Percentiles rank a stretch among this genome's conserved stretches.
Conservation (phyloP, 1,284 basidiomycete genomes). For the Boletus holoroseus region DNA sequence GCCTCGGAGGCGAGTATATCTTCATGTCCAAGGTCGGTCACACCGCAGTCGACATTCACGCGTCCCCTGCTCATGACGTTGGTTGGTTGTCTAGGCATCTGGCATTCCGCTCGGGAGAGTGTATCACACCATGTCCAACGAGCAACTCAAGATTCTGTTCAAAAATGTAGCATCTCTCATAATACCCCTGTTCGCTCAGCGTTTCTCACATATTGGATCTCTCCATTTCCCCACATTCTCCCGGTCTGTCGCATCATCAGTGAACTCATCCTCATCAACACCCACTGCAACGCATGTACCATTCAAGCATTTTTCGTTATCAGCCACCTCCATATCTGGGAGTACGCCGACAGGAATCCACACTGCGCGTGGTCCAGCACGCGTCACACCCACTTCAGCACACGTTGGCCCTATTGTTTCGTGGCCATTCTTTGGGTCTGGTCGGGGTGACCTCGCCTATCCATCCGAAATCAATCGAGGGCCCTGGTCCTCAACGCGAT, state of each 20-base stretch:
- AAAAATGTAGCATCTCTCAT: slow-evolving; percentile 60
- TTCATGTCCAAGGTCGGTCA: slow-evolving; percentile 71
- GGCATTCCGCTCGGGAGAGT: slow-evolving; percentile 64
- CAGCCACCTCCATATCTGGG: slow-evolving; percentile 10
- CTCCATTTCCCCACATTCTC: slow-evolving; percentile 57
- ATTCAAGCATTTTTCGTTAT: slow-evolving; percentile 21
- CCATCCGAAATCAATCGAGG: slow-evolving; percentile 68
- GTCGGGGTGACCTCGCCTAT: slow-evolving; percentile 64
- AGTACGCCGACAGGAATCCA: slow-evolving; percentile 1
- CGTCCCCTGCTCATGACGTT: slow-evolving; percentile 20
- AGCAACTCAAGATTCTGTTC: slow-evolving; percentile 55
- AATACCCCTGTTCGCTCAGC: slow-evolving; percentile 67
- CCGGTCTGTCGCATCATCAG: slow-evolving; percentile 21
- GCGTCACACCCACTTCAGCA: slow-evolving; percentile 11
- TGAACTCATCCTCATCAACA: slow-evolving; percentile 22
- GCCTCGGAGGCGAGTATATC: slow-evolving; percentile 76
- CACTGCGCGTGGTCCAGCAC: slow-evolving; percentile 1
- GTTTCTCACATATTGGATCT: slow-evolving; percentile 67
- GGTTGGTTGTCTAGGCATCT: slow-evolving; percentile 44
- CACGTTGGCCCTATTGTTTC: slow-evolving; percentile 74
- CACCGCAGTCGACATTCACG: background rate
- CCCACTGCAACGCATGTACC: slow-evolving; percentile 28
- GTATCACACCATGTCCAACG: slow-evolving; percentile 62
- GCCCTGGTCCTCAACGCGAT: slow-evolving; percentile 56
- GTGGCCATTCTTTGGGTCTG: slow-evolving; percentile 81